A percentile compares a stretch with the other conserved stretches of the same genome.
phyloP scores from a whole-genome alignment of 2,329 filamentous ascomycete species.

The Fragosphaeria purpurea region DNA sequence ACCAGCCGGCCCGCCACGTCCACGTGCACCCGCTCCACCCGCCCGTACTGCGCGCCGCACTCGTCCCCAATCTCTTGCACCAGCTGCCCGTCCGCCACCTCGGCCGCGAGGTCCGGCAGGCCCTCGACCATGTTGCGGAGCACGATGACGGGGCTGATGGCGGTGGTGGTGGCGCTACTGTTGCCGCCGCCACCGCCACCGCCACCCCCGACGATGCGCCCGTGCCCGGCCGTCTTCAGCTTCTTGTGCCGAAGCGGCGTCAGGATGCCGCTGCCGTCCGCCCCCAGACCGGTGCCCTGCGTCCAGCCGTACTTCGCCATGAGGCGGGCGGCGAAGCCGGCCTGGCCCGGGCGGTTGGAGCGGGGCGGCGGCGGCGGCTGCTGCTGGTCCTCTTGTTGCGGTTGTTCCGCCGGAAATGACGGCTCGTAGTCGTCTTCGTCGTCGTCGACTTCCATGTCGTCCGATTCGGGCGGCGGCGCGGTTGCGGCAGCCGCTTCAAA shows the following conservation, averaged over 20 bases:
- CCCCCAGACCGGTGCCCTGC: slow-evolving; percentile 78
- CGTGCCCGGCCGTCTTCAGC: slow-evolving; percentile 49
- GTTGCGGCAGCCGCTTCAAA: slow-evolving; percentile 41
- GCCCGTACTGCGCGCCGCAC: slow-evolving; percentile 71
- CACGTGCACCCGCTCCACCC: slow-evolving; percentile 71
- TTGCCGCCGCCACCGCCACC: slow-evolving; percentile 67
- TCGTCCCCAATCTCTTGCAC: slow-evolving; percentile 95
- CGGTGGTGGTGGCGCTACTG: slow-evolving; percentile 53
- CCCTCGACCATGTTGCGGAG: slow-evolving; percentile 78
- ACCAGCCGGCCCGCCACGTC: slow-evolving; percentile 57
- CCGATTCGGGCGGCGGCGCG: slow-evolving; percentile 24
- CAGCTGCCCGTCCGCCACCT: slow-evolving; percentile 58
- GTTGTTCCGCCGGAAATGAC: slow-evolving; percentile 6
- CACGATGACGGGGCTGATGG: slow-evolving; percentile 74
- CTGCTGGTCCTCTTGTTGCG: slow-evolving; percentile 19
- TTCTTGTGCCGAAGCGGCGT: slow-evolving; percentile 85
- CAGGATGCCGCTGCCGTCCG: slow-evolving; percentile 70
- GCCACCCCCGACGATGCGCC: too few species aligned
- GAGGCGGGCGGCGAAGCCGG: slow-evolving; percentile 75
- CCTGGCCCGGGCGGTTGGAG: slow-evolving; percentile 66
- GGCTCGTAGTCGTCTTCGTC: slow-evolving; percentile 6
- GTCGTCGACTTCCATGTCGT: slow-evolving; percentile 19
- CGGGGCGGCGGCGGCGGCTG: slow-evolving; percentile 17
- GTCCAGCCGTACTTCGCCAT: slow-evolving; percentile 94
- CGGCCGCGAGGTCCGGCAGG: slow-evolving; percentile 64